These are phyloP conservation scores for Martiniozyma asiatica DNA, from an alignment of 1,139 yeast species.

Conservation along the genomic window DNA sequence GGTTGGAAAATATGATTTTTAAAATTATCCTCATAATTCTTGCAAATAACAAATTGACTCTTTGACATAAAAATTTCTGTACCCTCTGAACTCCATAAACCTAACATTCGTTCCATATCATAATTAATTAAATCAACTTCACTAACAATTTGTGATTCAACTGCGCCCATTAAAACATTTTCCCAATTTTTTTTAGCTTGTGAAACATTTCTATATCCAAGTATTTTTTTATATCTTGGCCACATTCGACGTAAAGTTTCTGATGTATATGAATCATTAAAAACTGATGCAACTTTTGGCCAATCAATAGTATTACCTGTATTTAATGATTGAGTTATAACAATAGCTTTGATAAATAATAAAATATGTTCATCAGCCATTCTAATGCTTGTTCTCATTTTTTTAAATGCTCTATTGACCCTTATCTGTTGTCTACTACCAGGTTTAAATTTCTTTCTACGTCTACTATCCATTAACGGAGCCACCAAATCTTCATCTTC, in stretches of 20 bases:
- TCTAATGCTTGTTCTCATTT: constrained; percentile 17
- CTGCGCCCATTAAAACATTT: constrained; percentile 37
- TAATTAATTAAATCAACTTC: constrained; percentile 34
- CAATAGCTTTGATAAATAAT: constrained; percentile 31
- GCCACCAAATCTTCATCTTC: constrained; percentile 12
- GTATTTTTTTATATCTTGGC: constrained; percentile 44
- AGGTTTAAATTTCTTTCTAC: constrained; percentile 16
- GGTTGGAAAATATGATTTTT: constrained; percentile 15
- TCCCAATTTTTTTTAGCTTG: constrained; percentile 52
- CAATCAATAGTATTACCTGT: constrained; percentile 43
- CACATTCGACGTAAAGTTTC: constrained; percentile 40
- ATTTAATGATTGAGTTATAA: constrained; percentile 48
- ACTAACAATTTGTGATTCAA: constrained; percentile 37
- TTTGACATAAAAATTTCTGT: constrained; percentile 16
- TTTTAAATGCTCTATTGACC: constrained; percentile 15
- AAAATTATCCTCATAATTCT: constrained; percentile 24
- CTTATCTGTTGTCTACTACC: constrained; percentile 12
- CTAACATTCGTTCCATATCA: constrained; percentile 37
- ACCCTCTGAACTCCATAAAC: constrained; percentile 48
- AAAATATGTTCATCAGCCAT: constrained; percentile 17
- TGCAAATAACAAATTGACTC: constrained; percentile 17
- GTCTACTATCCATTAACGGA: constrained; percentile 18
- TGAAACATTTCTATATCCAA: constrained; percentile 44
- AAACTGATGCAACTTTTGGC: constrained; percentile 36
- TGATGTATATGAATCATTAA: constrained; percentile 28